A percentile compares a stretch with the other conserved stretches of the same genome.
These are phyloP conservation scores for Copromyces sp. DNA, from an alignment of 495 filamentous ascomycete genomes.

Conservation along the genomic window DNA sequence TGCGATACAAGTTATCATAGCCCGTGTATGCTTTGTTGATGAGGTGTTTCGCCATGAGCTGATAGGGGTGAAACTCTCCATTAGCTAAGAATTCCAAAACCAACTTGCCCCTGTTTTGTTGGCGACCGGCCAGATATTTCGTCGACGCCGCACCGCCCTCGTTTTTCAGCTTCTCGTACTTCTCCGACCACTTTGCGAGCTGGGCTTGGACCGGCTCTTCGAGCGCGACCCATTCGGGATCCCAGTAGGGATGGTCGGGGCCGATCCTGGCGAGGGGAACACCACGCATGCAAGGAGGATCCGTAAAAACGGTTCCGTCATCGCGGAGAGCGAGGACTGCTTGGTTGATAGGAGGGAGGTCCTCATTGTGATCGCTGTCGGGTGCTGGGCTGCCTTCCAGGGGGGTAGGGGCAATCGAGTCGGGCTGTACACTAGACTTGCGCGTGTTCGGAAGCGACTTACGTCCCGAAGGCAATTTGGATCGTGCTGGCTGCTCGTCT, in stretches of 20 bases:
- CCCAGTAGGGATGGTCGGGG: conserved; percentile 35
- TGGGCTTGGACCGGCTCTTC: conserved; percentile 20
- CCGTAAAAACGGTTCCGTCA: conserved; percentile 28
- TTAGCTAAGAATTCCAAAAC: conserved; percentile 33
- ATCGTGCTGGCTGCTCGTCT: background rate
- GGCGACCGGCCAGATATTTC: conserved; percentile 34
- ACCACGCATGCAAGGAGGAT: conserved; percentile 32
- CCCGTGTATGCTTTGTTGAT: conserved; percentile 30
- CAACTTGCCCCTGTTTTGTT: conserved; percentile 35
- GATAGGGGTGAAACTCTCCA: conserved; percentile 38
- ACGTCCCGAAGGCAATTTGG: background rate
- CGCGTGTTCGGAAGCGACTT: conserved; percentile 16
- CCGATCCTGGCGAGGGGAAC: conserved; percentile 36
- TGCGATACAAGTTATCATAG: conserved; percentile 39
- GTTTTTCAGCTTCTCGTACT: conserved; percentile 19
- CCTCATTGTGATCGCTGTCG: background rate
- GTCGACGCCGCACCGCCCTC: conserved; percentile 18
- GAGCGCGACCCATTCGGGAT: conserved; percentile 30
- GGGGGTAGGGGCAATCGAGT: conserved; percentile 2
- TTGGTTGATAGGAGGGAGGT: conserved; percentile 28
- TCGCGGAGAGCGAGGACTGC: conserved; percentile 25
- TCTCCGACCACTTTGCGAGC: conserved; percentile 28
- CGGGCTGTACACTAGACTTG: conserved; percentile 2
- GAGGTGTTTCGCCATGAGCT: conserved; percentile 34
- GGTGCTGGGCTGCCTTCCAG: conserved; percentile 10